Conservation (phyloP, 441 rosid species). For the Populus hybrid region DNA sequence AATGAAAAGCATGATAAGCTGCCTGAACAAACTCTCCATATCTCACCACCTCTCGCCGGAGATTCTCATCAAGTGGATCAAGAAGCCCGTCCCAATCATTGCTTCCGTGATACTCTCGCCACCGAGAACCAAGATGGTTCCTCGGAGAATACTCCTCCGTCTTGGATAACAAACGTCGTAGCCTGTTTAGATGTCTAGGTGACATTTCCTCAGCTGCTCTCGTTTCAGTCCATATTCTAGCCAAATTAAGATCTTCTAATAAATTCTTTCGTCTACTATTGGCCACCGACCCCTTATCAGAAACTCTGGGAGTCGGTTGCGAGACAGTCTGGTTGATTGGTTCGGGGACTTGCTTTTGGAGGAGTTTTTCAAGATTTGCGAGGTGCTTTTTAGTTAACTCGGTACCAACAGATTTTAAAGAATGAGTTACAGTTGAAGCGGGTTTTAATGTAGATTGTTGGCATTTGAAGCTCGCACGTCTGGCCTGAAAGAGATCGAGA, state of each 20-base stretch:
- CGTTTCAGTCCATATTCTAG: constrained; percentile 70
- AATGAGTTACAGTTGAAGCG: not conserved
- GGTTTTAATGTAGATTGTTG: constrained; percentile 39
- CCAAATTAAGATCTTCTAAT: constrained; percentile 51
- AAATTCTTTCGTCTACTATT: constrained; percentile 30
- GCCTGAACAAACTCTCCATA: constrained; percentile 76
- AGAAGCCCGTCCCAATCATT: constrained; percentile 62
- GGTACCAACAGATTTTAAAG: constrained; percentile 11
- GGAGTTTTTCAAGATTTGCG: constrained; percentile 64
- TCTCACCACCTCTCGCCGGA: constrained; percentile 70
- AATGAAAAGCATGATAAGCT: constrained; percentile 65
- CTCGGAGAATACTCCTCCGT: constrained; percentile 78
- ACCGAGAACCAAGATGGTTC: constrained; percentile 45
- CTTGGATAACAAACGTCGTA: constrained; percentile 67
- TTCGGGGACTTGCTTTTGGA: constrained; percentile 33
- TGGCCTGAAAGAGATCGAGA: constrained; percentile 33
- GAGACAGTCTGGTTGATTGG: constrained; percentile 7
- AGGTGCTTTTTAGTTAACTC: constrained; percentile 49
- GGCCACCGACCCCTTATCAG: constrained; percentile 22
- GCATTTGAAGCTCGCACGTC: constrained; percentile 41
- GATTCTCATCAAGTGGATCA: constrained; percentile 70
- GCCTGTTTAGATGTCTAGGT: constrained; percentile 59
- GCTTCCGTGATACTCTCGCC: constrained; percentile 62
- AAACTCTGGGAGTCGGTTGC: constrained; percentile 16
- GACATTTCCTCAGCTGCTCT: constrained; percentile 89